phyloP scores from a whole-genome alignment of 2,329 filamentous ascomycete genomes.

The Pseudogymnoascus verrucosus region DNA sequence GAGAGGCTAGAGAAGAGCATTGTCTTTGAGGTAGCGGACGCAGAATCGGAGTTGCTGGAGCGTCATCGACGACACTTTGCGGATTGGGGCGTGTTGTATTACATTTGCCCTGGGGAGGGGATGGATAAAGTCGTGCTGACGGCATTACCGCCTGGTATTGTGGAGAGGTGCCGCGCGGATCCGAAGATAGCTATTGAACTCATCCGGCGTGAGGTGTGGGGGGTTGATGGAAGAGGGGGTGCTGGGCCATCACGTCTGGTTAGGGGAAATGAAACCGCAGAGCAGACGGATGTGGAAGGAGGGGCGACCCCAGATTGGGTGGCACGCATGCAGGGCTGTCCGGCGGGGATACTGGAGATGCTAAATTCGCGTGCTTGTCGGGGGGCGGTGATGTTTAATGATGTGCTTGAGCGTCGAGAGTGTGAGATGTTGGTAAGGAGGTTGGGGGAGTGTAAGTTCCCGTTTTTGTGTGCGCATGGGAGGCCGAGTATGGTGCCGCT shows the following conservation, averaged over 20 bases:
- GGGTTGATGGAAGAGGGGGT: constrained; percentile 28
- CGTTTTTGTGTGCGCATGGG: constrained; percentile 80
- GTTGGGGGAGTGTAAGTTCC: constrained; percentile 59
- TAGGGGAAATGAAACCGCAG: neutral
- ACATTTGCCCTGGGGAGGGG: constrained; percentile 19
- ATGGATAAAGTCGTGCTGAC: constrained; percentile 28
- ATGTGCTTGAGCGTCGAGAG: constrained; percentile 48
- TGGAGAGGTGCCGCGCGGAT: constrained; percentile 66
- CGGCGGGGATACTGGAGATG: constrained; percentile 66
- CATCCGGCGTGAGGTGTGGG: constrained; percentile 68
- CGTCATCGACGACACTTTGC: constrained; percentile 49
- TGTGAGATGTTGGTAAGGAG: constrained; percentile 50
- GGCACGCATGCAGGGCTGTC: constrained; percentile 58
- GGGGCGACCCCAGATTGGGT: constrained; percentile 41
- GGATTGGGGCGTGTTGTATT: constrained; percentile 64
- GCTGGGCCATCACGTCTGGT: neutral
- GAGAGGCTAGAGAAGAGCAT: constrained; percentile 45
- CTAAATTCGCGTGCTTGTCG: constrained; percentile 69
- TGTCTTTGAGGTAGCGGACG: constrained; percentile 53
- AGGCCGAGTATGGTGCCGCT: constrained; percentile 57
- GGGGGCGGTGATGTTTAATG: constrained; percentile 83
- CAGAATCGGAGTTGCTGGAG: constrained; percentile 53
- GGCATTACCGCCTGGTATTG: constrained; percentile 65
- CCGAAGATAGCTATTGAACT: constrained; percentile 66
- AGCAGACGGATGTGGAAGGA: neutral